These are phyloP conservation scores for Trichoderma orchidacearum DNA, from an alignment of 495 filamentous ascomycete species.

Conservation along the genomic window DNA sequence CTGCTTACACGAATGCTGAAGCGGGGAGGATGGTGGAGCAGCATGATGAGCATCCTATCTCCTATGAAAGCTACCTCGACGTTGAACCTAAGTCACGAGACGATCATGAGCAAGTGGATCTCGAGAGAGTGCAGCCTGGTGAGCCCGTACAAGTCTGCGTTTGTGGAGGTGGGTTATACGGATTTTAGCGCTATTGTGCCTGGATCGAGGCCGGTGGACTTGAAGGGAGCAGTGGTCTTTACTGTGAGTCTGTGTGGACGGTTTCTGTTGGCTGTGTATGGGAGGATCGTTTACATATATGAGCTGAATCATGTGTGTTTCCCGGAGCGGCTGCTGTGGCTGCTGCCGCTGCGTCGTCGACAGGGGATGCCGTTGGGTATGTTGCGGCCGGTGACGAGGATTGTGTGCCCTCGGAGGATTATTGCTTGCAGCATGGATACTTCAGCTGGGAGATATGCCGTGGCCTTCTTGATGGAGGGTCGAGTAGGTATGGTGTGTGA, in stretches of 20 bases:
- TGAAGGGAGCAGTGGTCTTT: slow-evolving; percentile 23
- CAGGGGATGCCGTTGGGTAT: slow-evolving; percentile 11
- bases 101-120: slow-evolving; percentile 46
- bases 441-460: slow-evolving; percentile 35
- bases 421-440: slow-evolving; percentile 55
- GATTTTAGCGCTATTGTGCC: slow-evolving; percentile 22
- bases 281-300: slow-evolving; percentile 49
- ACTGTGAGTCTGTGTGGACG: slow-evolving; percentile 45
- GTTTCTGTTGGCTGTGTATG: slow-evolving; percentile 44
- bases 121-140: slow-evolving; percentile 46
- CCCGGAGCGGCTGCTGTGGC: background rate
- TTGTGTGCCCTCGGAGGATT: slow-evolving; percentile 46
- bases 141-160: background rate
- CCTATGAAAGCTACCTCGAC: slow-evolving; percentile 10
- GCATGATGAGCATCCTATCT: slow-evolving; percentile 28
- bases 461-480: slow-evolving; percentile 49
- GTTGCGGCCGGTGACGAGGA: slow-evolving; percentile 33
- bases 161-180: slow-evolving; percentile 7
- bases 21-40: slow-evolving; percentile 42
- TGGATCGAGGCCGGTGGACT: slow-evolving; percentile 3
- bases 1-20: slow-evolving; percentile 41
- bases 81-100: slow-evolving; percentile 19
- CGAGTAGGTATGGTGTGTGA: slow-evolving; percentile 53
- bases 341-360: slow-evolving; percentile 4
- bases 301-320: slow-evolving; percentile 21